These are phyloP conservation scores for Neodidymelliopsis sp. DNA, from an alignment of 2,329 filamentous ascomycete genomes.

Conservation along the genomic window DNA sequence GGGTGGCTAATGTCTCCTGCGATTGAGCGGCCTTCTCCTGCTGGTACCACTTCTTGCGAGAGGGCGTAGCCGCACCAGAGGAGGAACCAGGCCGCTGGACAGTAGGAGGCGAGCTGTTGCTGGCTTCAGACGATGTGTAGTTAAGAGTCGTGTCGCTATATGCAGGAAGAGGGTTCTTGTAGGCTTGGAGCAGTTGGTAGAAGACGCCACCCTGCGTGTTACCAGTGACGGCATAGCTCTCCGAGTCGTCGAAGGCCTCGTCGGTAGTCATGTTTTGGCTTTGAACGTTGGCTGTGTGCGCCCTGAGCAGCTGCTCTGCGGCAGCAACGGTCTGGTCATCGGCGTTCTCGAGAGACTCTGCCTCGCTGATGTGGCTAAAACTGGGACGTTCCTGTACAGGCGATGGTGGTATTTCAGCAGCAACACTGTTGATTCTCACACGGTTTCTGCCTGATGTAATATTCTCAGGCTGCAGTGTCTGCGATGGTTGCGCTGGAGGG, in stretches of 20 bases:
- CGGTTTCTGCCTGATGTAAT: slow-evolving; percentile 21
- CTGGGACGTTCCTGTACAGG: slow-evolving; percentile 9
- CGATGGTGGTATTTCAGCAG: slow-evolving; percentile 29
- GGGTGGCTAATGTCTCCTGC: slow-evolving; percentile 40
- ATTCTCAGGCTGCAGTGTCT: slow-evolving; percentile 21
- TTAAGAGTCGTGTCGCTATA: slow-evolving; percentile 4
- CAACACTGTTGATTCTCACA: slow-evolving; percentile 41
- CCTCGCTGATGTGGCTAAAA: slow-evolving; percentile 24
- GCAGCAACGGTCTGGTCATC: slow-evolving; percentile 27
- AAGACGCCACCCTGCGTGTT: slow-evolving; percentile 41
- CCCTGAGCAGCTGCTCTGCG: slow-evolving; percentile 31
- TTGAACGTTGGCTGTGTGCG: slow-evolving; percentile 21
- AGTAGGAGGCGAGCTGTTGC: slow-evolving; percentile 23
- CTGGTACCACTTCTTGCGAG: slow-evolving; percentile 42
- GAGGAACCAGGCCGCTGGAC: slow-evolving; percentile 20
- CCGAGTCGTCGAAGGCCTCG: slow-evolving; percentile 22
- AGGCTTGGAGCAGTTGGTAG: slow-evolving; percentile 43
- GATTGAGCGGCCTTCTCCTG: slow-evolving; percentile 36
- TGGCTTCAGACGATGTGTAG: slow-evolving; percentile 23
- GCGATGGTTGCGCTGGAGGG: slow-evolving; percentile 4
- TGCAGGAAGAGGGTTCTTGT: slow-evolving; percentile 32
- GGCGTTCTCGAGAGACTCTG: slow-evolving; percentile 18
- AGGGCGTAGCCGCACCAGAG: slow-evolving; percentile 36
- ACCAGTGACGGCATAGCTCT: slow-evolving; percentile 36
- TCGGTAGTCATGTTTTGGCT: slow-evolving; percentile 10